These are phyloP conservation scores for Penicillium nucicola DNA, from an alignment of 495 filamentous ascomycete species.

Conservation along the genomic window DNA sequence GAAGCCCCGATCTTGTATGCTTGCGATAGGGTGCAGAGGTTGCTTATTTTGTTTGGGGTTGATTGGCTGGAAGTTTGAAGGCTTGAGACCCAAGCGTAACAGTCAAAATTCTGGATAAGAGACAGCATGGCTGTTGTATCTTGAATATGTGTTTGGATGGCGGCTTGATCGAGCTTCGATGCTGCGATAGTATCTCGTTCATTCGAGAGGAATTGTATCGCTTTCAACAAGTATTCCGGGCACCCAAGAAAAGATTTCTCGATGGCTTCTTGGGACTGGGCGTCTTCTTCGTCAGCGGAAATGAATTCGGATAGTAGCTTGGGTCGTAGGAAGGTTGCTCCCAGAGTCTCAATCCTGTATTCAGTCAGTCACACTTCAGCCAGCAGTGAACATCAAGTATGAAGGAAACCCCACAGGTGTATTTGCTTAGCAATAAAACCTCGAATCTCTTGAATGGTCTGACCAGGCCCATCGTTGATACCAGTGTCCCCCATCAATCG, in stretches of 20 bases:
- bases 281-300: constrained; percentile 6
- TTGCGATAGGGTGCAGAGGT: constrained; percentile 22
- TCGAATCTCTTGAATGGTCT: constrained; percentile 27
- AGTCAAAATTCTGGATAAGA: constrained; percentile 29
- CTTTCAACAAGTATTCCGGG: constrained; percentile 34
- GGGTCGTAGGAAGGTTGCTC: constrained; percentile 42
- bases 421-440: constrained; percentile 29
- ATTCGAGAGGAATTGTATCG: constrained; percentile 30
- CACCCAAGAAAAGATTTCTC: constrained; percentile 43
- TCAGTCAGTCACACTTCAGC: neutral
- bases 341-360: constrained; percentile 39
- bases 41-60: constrained; percentile 17
- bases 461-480: constrained; percentile 14
- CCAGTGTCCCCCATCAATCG: constrained; percentile 11
- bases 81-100: constrained; percentile 27
- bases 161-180: neutral
- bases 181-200: constrained; percentile 30
- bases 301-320: constrained; percentile 30
- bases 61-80: constrained; percentile 22
- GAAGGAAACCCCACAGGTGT: constrained; percentile 15
- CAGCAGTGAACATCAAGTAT: neutral
- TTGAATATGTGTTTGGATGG: constrained; percentile 5
- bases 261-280: constrained; percentile 21
- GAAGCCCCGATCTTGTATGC: constrained; percentile 30
- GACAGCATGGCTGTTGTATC: constrained; percentile 19